Evolutionary conservation across 2,329 filamentous ascomycete species (phyloP), one percentile per base, ranked within the genome.

Genomic region (Neonectria faginata): DNA sequence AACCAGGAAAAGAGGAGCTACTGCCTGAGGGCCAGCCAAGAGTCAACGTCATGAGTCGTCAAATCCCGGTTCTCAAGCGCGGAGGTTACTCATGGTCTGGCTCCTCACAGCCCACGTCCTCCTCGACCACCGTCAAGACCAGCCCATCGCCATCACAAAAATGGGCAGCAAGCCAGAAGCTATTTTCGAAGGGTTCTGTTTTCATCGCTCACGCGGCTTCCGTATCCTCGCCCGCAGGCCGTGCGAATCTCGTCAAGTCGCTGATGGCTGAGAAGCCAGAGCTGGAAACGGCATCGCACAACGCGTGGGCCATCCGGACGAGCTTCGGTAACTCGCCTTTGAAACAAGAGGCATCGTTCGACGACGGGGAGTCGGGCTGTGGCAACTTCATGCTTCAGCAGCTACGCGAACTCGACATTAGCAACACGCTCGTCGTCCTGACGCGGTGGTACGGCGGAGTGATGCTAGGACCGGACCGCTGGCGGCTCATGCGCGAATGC

Each of bases 21-120:
- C 91, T 91, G 84, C 91, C 90, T 0, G 85, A 90, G 62, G 92
- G 93, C 0, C 92, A 96, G 77, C 92, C 93, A 0, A 85, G 86
- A 29, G 83, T 95, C 3, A 89, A 79, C 59, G 85, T 97, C 11
- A 86, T 96, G 84, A 91, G 91, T 0, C 86, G 92, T 57, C 89
- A 93, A 56, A 82, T 97, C 14, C 85, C 86, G 3, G 91, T 96
- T 1, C 82, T 97, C 71, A 94, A 93, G 78, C 83, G 93, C 70
- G 89, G 91, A 76, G 92, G 91, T 2, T 96, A 96, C 75, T 82
- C 75, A 9, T 80, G 78, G 79, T 71, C 75, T 5, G 69, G 69
- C 11, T 67, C 68, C 20, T 64, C 67, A n/a, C 62, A 69, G 16
- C 48, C 58, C 14, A 22, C 73, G 2, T 57, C 71, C 41, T 62